A percentile compares a stretch with the other conserved stretches of the same genome.
Evolutionary conservation across 306 rosid species (phyloP).

Genomic region (Herpetospermum pedunculosum): DNA sequence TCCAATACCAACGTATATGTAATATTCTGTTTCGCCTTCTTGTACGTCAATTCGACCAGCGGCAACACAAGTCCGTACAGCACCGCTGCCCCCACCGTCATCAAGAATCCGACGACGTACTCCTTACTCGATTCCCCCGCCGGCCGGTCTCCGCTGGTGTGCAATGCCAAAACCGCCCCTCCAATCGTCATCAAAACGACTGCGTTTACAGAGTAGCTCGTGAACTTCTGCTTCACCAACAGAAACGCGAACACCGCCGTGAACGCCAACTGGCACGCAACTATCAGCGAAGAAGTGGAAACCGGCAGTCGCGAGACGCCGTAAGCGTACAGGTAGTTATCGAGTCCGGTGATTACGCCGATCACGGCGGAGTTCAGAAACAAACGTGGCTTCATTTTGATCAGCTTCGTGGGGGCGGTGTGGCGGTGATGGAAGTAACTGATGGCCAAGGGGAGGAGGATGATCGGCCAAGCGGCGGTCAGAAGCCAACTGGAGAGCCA

Average conservation of each 20-base stretch:
- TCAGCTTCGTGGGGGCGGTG: slow-evolving; percentile 3
- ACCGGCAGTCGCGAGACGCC: slow-evolving; percentile 58
- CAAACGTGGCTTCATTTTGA: slow-evolving; percentile 29
- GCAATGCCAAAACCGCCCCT: slow-evolving; percentile 52
- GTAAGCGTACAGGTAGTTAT: slow-evolving; percentile 47
- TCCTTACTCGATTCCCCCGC: slow-evolving; percentile 41
- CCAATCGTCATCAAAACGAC: slow-evolving; percentile 50
- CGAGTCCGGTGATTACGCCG: slow-evolving; percentile 48
- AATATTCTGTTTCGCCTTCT: slow-evolving; percentile 36
- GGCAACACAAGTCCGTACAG: slow-evolving; percentile 73
- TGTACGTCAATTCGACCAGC: slow-evolving; percentile 50
- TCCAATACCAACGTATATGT: slow-evolving; percentile 70
- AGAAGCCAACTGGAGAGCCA: slow-evolving; percentile 55
- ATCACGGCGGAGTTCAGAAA: slow-evolving; percentile 27
- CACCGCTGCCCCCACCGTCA: slow-evolving; percentile 58
- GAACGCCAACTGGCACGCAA: slow-evolving; percentile 54
- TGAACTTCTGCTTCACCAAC: slow-evolving; percentile 51
- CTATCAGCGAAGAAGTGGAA: slow-evolving; percentile 45
- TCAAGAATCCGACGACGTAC: slow-evolving; percentile 45
- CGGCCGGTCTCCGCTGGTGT: slow-evolving; percentile 47
- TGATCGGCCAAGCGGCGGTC: slow-evolving; percentile 54
- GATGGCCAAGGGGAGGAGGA: slow-evolving; percentile 28
- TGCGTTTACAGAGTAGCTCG: slow-evolving; percentile 42
- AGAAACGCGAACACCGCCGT: slow-evolving; percentile 44
- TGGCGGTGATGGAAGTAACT: slow-evolving; percentile 30